Evolutionary conservation across 306 rosid species (phyloP), one percentile per base, ranked within the genome.

Genomic region (Dalbergia cultrata): DNA sequence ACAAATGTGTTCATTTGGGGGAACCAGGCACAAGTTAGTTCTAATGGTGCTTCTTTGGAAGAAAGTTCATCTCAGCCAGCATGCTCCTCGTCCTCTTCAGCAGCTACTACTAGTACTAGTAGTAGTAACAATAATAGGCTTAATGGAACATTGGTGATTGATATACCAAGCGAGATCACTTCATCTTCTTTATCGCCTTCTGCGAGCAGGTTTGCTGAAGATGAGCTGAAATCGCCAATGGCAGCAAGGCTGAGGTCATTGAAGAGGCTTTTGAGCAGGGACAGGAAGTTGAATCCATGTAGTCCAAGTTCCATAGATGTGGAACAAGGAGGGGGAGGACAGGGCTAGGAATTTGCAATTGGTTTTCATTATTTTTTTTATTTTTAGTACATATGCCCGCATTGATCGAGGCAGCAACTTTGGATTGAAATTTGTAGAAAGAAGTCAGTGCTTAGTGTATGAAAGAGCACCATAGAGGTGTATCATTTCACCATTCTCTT

Each of bases 1-100:
- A 92, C 97, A 9, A 91, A 93, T 63, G 92, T 95, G 11, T 77
- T 95, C 83, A 67, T 93, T 77, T 95, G 96, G 96, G 99, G 98
- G 5, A 76, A 93, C 61, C 89, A 93, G 21, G 59, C 80, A 11
- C 97, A 83, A 80, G 88, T 92, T 3, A 89, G 84, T 84, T 84
- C 98, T 7, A 63, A 70, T n/a, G 82, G 73, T 49, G 54, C 85
- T 74, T 45, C 86, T 84, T 76, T 64, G 70, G 95, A 91, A 74
- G 93, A 86, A 41, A 86, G 85, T 16, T 70, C 83, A 84, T 79
- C 87, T 76, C 85, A 54, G 43, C 57, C 53, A 35, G 67, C 85
- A 16, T 21, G 63, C 7, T 70, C 81, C 19, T 80, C 91, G 0
- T 74, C 93, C 1, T 61, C 89, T 0, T 49, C 86, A 2, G 13